These are phyloP conservation scores for Colletotrichum sp. DNA, from an alignment of 2,329 filamentous ascomycete species.

Conservation along the genomic window DNA sequence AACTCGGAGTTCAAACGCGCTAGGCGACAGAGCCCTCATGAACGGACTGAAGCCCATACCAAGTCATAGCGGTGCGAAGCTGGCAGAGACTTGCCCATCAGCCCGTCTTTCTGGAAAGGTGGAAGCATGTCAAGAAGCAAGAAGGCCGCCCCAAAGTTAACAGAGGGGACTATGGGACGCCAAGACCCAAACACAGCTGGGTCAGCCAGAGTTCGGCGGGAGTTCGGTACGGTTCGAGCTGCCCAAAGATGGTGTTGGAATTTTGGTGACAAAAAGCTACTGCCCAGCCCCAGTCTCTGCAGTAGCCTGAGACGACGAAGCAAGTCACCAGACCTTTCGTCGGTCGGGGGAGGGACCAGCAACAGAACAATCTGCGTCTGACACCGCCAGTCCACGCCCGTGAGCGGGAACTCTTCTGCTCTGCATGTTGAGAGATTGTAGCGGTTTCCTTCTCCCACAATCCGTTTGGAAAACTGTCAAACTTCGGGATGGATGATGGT, in stretches of 20 bases:
- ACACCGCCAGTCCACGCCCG: not conserved
- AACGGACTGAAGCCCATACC: not conserved
- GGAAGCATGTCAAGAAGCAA: not conserved
- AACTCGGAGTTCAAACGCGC: not conserved
- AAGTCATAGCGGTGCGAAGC: not conserved
- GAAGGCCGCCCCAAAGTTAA: not conserved
- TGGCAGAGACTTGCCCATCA: not conserved
- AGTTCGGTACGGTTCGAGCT: not conserved
- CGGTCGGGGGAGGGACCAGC: not conserved
- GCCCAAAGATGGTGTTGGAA: not conserved
- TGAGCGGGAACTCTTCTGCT: not conserved
- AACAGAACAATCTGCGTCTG: not conserved
- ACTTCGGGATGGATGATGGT: not conserved
- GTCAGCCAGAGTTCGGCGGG: not conserved
- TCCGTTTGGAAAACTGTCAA: not conserved
- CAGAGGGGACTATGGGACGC: not conserved
- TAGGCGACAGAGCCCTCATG: not conserved
- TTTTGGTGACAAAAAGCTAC: not conserved
- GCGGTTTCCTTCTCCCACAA: not conserved
- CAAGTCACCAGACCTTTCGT: not conserved
- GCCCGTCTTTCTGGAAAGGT: not conserved
- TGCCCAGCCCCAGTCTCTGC: not conserved
- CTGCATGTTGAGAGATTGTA: not conserved
- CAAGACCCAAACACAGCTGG: not conserved
- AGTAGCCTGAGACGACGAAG: constrained; percentile 3